Evolutionary conservation across 371 early-diverging fungal species (phyloP).

Genomic region (Rhizopus arrhizus): DNA sequence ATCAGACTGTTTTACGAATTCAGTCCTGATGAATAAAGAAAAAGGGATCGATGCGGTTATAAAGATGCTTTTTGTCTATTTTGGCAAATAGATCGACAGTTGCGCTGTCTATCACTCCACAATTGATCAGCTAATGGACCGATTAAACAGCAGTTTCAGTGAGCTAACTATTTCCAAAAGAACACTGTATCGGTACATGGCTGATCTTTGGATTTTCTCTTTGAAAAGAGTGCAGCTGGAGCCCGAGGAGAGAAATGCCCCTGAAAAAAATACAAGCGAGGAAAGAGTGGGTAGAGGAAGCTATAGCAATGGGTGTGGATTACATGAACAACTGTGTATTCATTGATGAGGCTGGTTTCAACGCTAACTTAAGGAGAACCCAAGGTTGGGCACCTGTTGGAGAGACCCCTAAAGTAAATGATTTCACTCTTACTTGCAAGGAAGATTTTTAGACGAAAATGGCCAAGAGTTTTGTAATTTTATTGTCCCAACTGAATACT

Average conservation of each 20-base stretch:
- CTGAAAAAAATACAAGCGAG: slow-evolving; percentile 12
- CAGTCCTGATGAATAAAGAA: no score
- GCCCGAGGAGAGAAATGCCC: slow-evolving; percentile 2
- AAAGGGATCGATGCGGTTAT: no score
- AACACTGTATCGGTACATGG: slow-evolving; percentile 15
- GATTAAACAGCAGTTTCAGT: no score
- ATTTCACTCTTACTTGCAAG: slow-evolving; percentile 12
- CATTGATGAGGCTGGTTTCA: slow-evolving; percentile 22
- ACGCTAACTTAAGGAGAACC: slow-evolving; percentile 9
- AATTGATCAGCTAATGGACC: no score
- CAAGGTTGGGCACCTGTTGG: slow-evolving; percentile 11
- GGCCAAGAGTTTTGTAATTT: slow-evolving; percentile 21
- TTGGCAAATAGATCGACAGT: no score
- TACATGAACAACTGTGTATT: slow-evolving; percentile 19
- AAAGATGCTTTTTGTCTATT: no score
- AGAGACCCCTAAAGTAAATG: slow-evolving; percentile 8
- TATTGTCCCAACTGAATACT: slow-evolving; percentile 21
- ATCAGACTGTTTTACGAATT: no score
- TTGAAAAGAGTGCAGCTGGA: slow-evolving; percentile 5
- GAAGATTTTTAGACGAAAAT: slow-evolving; percentile 23
- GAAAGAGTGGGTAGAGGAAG: slow-evolving; percentile 19
- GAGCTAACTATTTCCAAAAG: no score
- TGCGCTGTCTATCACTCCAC: no score
- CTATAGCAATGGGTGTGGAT: slow-evolving; percentile 20
- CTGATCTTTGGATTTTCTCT: slow-evolving; percentile 11